Base-by-base conservation (phyloP, 1,139 yeast species). In the Debaryomyces singareniensis region DNA sequence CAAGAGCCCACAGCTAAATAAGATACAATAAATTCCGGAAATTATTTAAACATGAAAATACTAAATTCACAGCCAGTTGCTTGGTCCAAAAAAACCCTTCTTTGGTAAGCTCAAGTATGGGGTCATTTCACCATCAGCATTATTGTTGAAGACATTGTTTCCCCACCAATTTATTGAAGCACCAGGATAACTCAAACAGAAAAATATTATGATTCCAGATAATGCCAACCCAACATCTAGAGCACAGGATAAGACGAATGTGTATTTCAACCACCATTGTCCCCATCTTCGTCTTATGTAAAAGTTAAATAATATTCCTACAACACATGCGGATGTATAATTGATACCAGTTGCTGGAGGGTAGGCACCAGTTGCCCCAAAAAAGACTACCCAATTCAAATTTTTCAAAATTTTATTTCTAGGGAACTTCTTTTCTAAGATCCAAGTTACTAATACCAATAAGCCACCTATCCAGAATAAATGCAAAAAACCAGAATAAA, bases 281-380 rank as follows among this genome's bases (percentile, higher is more conserved):
- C n/a, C n/a, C n/a, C n/a, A n/a, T n/a, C n/a, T n/a, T n/a, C n/a
- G n/a, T n/a, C n/a, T n/a, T n/a, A n/a, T n/a, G n/a, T n/a, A n/a
- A 52, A 55, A 73, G 30, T 71, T 72, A 50, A 74, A 75, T n/a
- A n/a, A n/a, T n/a, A n/a, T n/a, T n/a, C n/a, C n/a, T n/a, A 58
- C 37, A 29, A 71, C 57, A 24, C 79, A 75, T 20, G 71, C 68
- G 3, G 58, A 51, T 16, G 64, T 64, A 46, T 68, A 70, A 39
- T 67, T 71, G 44, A 62, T 65, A 20, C 72, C 65, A 4, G 76
- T 68, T 2, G 75, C 75, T 2, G 80, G 78, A 1, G 79, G 78
- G 34, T 70, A 60, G 33, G 54, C 51, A 3, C 68, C 69, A 2
- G 72, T 52, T 6, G 75, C 72, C 12, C 66, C 60, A 49, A 73